Base-by-base conservation (phyloP, 805 yeast species). In the Candida insectorum region DNA sequence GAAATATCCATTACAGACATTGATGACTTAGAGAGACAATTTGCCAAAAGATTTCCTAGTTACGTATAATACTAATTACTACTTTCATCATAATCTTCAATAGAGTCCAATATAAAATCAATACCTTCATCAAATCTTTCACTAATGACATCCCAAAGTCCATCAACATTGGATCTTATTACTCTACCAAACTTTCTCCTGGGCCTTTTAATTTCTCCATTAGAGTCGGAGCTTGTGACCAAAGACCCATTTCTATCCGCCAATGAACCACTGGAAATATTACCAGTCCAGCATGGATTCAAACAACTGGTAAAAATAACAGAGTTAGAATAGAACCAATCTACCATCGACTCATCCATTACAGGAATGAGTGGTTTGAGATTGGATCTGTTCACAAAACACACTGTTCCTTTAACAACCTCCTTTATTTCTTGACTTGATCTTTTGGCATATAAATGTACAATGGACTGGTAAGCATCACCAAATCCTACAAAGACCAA, bases 151-250 rank as follows among this genome's bases (percentile, higher is more conserved):
- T 83, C 84, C 61, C 78, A 81, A 38, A 89, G 52, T 1, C 91
- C 88, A 47, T 83, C 91, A 16, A 69, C 62, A 27, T 79, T 78
- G 5, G 93, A 75, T 47, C 81, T 77, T 33, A 89, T 59, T 3
- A 93, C 96, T 39, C 96, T 73, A 15, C 98, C 98, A 51, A 80
- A 87, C 58, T 88, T 91, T 58, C 85, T 79, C 53, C 97, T 76
- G 24, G 96, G 96, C 52, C 81, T 74, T 51, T 86, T 87, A 23
- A 54, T 51, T 16, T 45, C 49, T 14, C 55, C 67, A 6, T 44
- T 37, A 3, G 45, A 30, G 9, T 36, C 48, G 22, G 34, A 24
- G 13, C 28, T 29, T 12, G 36, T 33, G 6, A 37, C 40, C 17
- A 29, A 20, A 6, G 40, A 40, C 5, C 56, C 56, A 28, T 37